phyloP scores from a whole-genome alignment of 306 rosid species.

The Argentina anserina region DNA sequence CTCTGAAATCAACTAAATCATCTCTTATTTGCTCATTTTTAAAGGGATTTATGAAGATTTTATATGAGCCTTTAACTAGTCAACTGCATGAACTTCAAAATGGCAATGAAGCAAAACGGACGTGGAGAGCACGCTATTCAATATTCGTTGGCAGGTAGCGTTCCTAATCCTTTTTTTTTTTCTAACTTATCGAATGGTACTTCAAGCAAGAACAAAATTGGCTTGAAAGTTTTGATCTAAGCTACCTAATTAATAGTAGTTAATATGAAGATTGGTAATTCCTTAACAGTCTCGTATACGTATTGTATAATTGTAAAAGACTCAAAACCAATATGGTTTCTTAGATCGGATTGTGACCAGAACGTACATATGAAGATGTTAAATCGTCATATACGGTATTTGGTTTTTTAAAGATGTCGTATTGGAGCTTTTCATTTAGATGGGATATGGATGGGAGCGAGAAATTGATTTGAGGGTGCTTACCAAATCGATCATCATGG shows the following conservation, averaged over 20 bases:
- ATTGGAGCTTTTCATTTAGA: background rate
- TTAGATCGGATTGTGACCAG: background rate
- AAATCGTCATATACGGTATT: background rate
- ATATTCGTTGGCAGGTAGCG: background rate
- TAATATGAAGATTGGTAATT: background rate
- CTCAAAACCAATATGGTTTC: background rate
- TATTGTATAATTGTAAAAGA: background rate
- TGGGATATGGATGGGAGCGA: background rate
- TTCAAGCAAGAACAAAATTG: background rate
- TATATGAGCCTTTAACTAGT: background rate
- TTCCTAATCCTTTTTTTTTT: background rate
- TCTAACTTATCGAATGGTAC: background rate
- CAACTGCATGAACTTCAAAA: background rate
- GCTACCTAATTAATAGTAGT: background rate
- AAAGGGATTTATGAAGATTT: background rate
- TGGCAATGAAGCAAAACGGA: background rate
- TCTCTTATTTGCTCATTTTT: background rate
- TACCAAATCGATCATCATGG: slow-evolving; percentile 25
- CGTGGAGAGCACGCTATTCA: slow-evolving; percentile 41
- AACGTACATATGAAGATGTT: background rate
- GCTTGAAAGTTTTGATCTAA: background rate
- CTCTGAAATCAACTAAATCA: slow-evolving; percentile 12
- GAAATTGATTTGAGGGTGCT: slow-evolving; percentile 6
- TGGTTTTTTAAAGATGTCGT: background rate
- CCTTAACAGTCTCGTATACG: background rate